Evolutionary conservation across 768 basidiomycete species (phyloP), one percentile per base, ranked within the genome.

Genomic region (Floccularia luteovirens): DNA sequence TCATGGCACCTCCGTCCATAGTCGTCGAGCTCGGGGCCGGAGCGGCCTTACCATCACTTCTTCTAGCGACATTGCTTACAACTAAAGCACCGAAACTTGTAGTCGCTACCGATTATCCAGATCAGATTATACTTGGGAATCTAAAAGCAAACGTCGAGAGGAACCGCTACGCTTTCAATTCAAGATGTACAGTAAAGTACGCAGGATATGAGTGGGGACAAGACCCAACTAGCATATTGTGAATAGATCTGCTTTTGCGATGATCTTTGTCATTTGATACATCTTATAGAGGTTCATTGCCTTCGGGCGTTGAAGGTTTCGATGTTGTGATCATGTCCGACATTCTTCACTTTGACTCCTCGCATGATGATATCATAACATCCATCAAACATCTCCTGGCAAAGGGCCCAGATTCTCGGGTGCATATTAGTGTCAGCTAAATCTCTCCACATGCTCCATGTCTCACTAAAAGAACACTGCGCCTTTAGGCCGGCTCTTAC

Each of bases 21-120:
- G 82, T 80, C 1, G 51, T 87, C n/a, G 85, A 88, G 53, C 70
- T 87, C 2, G 82, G 80, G 2, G 73, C 82, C 5, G 82, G 85
- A 4, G 70, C 74, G 32, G 82, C 75, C 13, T 54, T 89, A 5
- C 83, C 82, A 3, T 83, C 79, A 0, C 60, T 86, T 1, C 63
- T 88, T 1, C 48, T 75, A 24, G 64, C 77, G 30, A 73, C 68
- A 5, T 49, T 62, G 7, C 42, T 10, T 8, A 10, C 27, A 30
- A 14, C 57, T 2, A 48, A 59, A 2, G 60, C 74, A 2, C 78
- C 81, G 3, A 59, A 67, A 7, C 57, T 77, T 24, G 62, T 82
- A 25, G 74, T 82, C 11, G 64, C 69, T 16, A 84, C 79, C 2
- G 84, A 90, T 54, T 81, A 83, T 53, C 81, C 82, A 1, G 81